Base-by-base conservation (phyloP, 495 filamentous ascomycete genomes). In the Usnea hakonensis region DNA sequence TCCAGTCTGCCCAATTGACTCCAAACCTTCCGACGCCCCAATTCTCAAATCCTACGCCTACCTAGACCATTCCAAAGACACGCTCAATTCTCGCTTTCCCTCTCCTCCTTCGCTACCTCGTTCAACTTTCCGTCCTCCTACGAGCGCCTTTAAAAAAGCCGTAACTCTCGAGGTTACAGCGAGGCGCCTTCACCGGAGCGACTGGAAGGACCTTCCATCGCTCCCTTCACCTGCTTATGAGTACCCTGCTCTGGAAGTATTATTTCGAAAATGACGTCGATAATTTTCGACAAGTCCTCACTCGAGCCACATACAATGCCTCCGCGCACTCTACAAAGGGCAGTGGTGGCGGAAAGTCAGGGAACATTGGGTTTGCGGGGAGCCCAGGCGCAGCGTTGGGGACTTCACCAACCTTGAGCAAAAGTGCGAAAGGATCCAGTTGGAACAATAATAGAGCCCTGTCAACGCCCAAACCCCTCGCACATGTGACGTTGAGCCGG, bases 261-360 rank as follows among this genome's bases (percentile, higher is more conserved):
- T 98, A 91, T 73, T 87, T 93, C 76, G 87, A 95, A 82, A 89
- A 96, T 85, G 90, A 98, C 79, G 88, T 93, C 80, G 90, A 93
- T 69, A 85, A 76, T 70, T 97, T 98, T 79, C 85, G 86, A 77
- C 86, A 86, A 74, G 81, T 91, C 67, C 82, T 97, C 77, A 84
- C 85, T 68, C 83, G 81, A 68, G 81, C 84, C 72, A 76, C 77
- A 72, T 76, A 82, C 69, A 71, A 66, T 74, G 76, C 78, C 54
- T 70, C 71, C 53, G 41, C 57, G 16, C 66, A 65, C 21, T 57
- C 33, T 11, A 66, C 55, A 55, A 50, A 55, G 40, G 69, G 74
- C 43, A 50, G 56, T 50, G 74, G 70, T 67, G 73, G 74, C 61
- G 60, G 67, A 60, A 72, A 67, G 43, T 64, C 71, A 67, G 76